Base-by-base conservation (phyloP, 768 basidiomycete genomes). In the Ramaria sp. region DNA sequence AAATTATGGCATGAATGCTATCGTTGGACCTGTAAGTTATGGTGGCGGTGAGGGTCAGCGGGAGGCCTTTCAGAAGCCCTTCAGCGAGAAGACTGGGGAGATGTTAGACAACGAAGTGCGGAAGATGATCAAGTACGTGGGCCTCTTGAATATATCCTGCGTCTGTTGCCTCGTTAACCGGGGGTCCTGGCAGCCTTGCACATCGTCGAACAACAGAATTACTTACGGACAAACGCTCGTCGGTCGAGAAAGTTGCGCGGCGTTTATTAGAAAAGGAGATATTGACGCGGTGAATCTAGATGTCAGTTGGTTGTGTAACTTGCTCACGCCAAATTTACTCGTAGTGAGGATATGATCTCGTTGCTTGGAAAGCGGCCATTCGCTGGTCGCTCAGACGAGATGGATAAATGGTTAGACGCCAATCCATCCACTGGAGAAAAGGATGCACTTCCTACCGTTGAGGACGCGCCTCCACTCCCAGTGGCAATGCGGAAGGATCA, bases 331-430 rank as follows among this genome's bases (percentile, higher is more conserved):
- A 37, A 31, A 27, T 60, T 22, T 50, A 10, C 57, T 58, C 56
- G 51, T 63, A 91, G 90, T 51, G 88, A 90, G 78, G 88, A 91
- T 65, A 93, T 92, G 90, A 87, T 89, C 59, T 65, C 75, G 41
- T 76, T 91, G 17, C 78, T 92, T 41, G 90, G 91, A 51, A 87
- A 86, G 66, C 82, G 90, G 51, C 89, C 90, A 24, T 92, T 92
- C 64, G 71, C 67, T n/a, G 81, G 81, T 61, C 78, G 80, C 58
- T 74, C 80, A 24, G 92, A 95, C 67, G 91, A 95, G 62, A 96
- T 97, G 94, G 93, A 96, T 73, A 89, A 87, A 67, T 95, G 92
- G 88, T 78, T 95, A n/a, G 91, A 95, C 65, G 80, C 86, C 66
- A 80, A 91, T 66, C 41, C 33, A 33, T n/a, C 39, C 20, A 31